These are phyloP conservation scores for Sugiyamaella sp. DNA, from an alignment of 1,139 yeast genomes.

Conservation along the genomic window DNA sequence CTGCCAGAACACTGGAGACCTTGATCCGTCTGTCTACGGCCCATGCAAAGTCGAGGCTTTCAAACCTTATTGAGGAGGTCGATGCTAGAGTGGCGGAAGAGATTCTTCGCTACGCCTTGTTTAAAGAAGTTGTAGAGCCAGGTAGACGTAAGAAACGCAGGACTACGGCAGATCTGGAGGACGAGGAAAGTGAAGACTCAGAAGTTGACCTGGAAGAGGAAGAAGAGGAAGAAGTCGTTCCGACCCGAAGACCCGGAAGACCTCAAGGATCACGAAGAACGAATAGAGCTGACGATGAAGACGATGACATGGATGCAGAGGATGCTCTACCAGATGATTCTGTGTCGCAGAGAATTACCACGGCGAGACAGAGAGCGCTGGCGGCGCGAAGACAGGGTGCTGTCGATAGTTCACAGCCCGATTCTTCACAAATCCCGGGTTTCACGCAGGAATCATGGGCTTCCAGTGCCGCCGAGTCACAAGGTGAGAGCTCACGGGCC, in stretches of 20 bases:
- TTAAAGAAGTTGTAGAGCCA: conserved; percentile 63
- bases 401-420: conserved; percentile 16
- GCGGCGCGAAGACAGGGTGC: conserved; percentile 21
- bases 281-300: neutral
- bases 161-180: conserved; percentile 34
- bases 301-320: conserved; percentile 20
- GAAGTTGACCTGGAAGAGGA: conserved; percentile 42
- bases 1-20: conserved; percentile 97
- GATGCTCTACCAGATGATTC: conserved; percentile 26
- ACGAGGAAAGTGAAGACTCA: conserved; percentile 32
- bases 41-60: conserved; percentile 91
- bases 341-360: conserved; percentile 27
- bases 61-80: conserved; percentile 67
- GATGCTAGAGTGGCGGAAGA: conserved; percentile 91
- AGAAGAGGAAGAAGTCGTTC: conserved; percentile 37
- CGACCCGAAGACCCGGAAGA: conserved; percentile 2
- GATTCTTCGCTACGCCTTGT: conserved; percentile 79
- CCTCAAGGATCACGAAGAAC: neutral
- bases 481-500: conserved; percentile 12
- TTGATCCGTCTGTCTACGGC: conserved; percentile 94
- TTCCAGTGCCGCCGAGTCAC: conserved; percentile 23
- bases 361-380: conserved; percentile 32
- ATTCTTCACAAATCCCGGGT: conserved; percentile 25
- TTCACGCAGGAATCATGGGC: conserved; percentile 37
- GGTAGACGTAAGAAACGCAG: conserved; percentile 37